Base-by-base conservation (phyloP, 495 filamentous ascomycete genomes). In the Platismatia glauca region DNA sequence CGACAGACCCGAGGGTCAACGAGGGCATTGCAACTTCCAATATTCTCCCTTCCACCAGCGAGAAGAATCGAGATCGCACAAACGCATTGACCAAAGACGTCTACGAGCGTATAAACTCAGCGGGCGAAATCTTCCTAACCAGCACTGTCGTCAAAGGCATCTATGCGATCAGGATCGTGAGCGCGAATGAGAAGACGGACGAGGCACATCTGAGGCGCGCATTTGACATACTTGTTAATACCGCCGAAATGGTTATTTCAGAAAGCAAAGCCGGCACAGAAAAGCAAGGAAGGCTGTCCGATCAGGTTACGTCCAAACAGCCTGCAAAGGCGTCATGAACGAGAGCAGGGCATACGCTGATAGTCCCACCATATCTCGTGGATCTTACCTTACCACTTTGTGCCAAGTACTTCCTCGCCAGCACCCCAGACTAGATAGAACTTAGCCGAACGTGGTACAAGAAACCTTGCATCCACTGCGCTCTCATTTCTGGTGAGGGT, bases 51-150 rank as follows among this genome's bases (percentile, higher is more conserved):
- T 20, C 13, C 16, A 31, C 53, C 6, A 22, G 55, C 2, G 27
- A 33, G 50, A 33, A 60, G n/a, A 29, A 55, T 20, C 35, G 81
- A 37, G 78, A 81, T 63, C 76, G 76, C 56, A 75, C 78, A 33
- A 91, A 96, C 67, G 72, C 68, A 27, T 61, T 91, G 24, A 96
- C 92, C 2, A 89, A 89, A 74, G 79, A 81, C 63, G 82, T 96
- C 18, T 93, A 89, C 67, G 89, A 95, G 71, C 69, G 75, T 29
- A 81, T 96, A 35, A 92, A 96, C 71, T 77, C 78, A 7, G 74
- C 84, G 1, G 89, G 90, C 1, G 83, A 90, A 74, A 86, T 96
- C 48, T 97, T 90, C 74, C 77, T 97, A 27, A 96, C 94, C 2
- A 86, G 86, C 61, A 88, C 83, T 1, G 80, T 90, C 20, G 77